phyloP scores from a whole-genome alignment of 1,139 yeast genomes.

The Scheffersomyces insectosa region DNA sequence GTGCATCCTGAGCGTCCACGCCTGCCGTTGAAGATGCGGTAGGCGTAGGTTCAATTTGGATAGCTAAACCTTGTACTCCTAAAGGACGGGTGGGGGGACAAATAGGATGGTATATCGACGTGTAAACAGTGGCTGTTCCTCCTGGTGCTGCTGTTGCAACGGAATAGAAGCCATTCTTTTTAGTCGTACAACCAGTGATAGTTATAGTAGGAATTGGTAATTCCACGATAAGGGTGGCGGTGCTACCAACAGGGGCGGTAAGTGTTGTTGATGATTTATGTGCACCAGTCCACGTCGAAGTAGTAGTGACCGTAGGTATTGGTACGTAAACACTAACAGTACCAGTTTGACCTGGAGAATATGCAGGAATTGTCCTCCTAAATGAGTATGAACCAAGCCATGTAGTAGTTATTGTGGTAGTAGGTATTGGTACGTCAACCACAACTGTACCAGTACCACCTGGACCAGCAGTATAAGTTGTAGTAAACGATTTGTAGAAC shows the following conservation, averaged over 20 bases:
- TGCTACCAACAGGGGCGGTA: constrained; percentile 8
- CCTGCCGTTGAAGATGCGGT: too few species aligned
- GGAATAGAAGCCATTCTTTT: too few species aligned
- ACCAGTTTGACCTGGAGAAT: constrained; percentile 16
- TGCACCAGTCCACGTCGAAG: constrained; percentile 13
- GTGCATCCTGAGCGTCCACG: too few species aligned
- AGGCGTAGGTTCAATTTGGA: too few species aligned
- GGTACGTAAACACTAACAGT: constrained; percentile 17
- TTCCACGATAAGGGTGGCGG: constrained; percentile 8
- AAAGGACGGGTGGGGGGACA: too few species aligned
- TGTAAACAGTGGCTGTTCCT: too few species aligned
- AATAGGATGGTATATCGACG: too few species aligned
- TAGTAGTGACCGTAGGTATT: constrained; percentile 12
- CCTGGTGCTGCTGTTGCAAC: too few species aligned
- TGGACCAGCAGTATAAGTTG: constrained; percentile 1
- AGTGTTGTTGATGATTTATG: constrained; percentile 8
- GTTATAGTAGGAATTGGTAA: constrained; percentile 6
- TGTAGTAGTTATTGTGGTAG: constrained; percentile 16
- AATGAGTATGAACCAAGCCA: constrained; percentile 14
- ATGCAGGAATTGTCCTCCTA: constrained; percentile 12
- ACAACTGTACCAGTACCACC: constrained; percentile 16
- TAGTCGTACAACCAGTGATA: background rate
- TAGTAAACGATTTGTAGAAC: constrained; percentile 5
- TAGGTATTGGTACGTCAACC: constrained; percentile 20
- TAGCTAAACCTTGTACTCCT: too few species aligned